Evolutionary conservation across 2,329 filamentous ascomycete species (phyloP), one percentile per base, ranked within the genome.

Genomic region (Aureobasidium sp.): DNA sequence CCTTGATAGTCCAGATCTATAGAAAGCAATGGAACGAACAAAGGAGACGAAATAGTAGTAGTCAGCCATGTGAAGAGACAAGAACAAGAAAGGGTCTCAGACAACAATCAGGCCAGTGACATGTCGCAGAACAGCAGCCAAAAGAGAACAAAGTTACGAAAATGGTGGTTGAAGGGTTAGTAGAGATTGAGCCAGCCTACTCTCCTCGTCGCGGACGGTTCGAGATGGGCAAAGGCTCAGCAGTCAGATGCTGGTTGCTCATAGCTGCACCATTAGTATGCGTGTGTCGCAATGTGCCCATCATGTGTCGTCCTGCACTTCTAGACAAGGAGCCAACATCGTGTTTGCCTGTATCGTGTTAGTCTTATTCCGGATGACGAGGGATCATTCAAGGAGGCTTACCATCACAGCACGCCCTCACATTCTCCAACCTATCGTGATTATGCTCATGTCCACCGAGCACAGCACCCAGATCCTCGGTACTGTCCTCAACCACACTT

Each of bases 351-450:
- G 68, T 41, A 25, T 27, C 12, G 17, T 41, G 20, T 64, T 68
- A 51, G 25, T 29, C 17, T 34, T 34, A 3, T 11, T 8, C 14
- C 25, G n/a, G 31, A 34, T 36, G 34, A 12, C 3, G 9, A 29
- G n/a, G 44, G 51, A 4, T 14, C 1, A 5, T 22, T 57, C 52
- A 36, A 45, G 25, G 49, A 62, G 62, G 79, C 87, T 84, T 82
- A 93, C 92, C 94, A 83, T 97, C 94, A 76, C 94, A 99, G 78
- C 94, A 99, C 64, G 93, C 92, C 72, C 94, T 83, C 66, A 99
- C 94, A 74, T 99, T 97, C 80, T 97, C 93, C 69, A 97, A 81
- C 65, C 87, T 83, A 71, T 92, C 89, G 29, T 87, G 80, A 67
- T 92, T 89, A 60, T 85, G 80, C 69, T 93, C 88, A 71, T 91